Evolutionary conservation across 371 early-diverging fungal species (phyloP).

Genomic region (Chytridium lagenaria): DNA sequence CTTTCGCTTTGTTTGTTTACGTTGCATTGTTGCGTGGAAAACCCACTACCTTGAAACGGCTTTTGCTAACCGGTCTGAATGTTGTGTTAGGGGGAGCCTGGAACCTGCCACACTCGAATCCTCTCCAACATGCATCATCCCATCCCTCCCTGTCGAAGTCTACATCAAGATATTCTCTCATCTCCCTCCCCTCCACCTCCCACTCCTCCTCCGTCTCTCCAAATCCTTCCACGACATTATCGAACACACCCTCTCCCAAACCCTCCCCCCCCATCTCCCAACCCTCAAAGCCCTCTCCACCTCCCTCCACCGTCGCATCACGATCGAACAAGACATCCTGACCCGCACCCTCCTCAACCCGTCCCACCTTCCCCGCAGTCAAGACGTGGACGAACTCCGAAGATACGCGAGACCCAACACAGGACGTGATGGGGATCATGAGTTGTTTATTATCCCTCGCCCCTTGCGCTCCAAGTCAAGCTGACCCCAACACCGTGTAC

Average conservation of each 20-base stretch:
- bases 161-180: neutral
- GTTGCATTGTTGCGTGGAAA: too few species aligned
- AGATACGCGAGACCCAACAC: constrained; percentile 6
- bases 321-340: neutral
- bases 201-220: constrained; percentile 4
- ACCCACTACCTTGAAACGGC: too few species aligned
- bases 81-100: too few species aligned
- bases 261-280: neutral
- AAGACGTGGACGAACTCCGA: neutral
- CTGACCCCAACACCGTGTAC: neutral
- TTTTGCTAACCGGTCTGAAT: too few species aligned
- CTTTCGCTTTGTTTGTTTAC: too few species aligned
- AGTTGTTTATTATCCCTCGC: neutral
- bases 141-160: constrained; percentile 1
- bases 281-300: neutral
- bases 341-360: neutral
- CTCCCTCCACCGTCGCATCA: neutral
- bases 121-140: too few species aligned
- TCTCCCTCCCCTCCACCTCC: neutral
- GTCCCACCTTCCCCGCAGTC: neutral
- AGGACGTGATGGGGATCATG: neutral
- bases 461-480: neutral
- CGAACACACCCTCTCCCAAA: neutral
- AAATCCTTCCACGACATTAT: neutral
- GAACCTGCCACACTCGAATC: too few species aligned